A percentile compares a stretch with the other conserved stretches of the same genome.
phyloP scores from a whole-genome alignment of 208 protist genomes.

The Borovskyia barvae region DNA sequence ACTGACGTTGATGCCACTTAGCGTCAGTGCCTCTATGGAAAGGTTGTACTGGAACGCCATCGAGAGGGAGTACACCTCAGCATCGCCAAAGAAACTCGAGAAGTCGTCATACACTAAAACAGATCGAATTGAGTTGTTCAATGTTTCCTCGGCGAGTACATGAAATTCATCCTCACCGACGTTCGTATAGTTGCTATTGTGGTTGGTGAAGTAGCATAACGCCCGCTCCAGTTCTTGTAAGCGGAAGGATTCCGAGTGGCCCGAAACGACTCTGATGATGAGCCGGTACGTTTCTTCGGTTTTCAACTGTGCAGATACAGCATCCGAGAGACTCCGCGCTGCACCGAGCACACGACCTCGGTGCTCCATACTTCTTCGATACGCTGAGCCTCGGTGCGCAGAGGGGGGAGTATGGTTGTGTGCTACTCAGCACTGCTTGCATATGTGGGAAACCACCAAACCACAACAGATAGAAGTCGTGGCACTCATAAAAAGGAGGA shows the following conservation, averaged over 20 bases:
- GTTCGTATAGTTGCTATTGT: slow-evolving; percentile 82
- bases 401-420: too few relatives aligned
- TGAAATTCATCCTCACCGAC: slow-evolving; percentile 69
- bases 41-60: slow-evolving; percentile 85
- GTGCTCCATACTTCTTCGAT: slow-evolving; percentile 21
- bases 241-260: slow-evolving; percentile 35
- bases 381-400: too few relatives aligned
- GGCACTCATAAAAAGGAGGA: too few relatives aligned
- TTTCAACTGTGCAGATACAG: slow-evolving; percentile 29
- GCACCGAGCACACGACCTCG: slow-evolving; percentile 71
- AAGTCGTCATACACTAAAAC: slow-evolving; percentile 84
- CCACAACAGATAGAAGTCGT: too few relatives aligned
- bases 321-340: slow-evolving; percentile 56
- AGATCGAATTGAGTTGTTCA: slow-evolving; percentile 84
- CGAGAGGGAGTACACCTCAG: slow-evolving; percentile 74
- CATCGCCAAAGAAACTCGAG: slow-evolving; percentile 62
- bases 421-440: too few relatives aligned
- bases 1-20: slow-evolving; percentile 80
- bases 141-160: slow-evolving; percentile 66
- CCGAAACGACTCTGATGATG: slow-evolving; percentile 33
- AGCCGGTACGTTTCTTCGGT: slow-evolving; percentile 31
- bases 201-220: slow-evolving; percentile 65
- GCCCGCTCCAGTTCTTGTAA: slow-evolving; percentile 59
- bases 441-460: too few relatives aligned
- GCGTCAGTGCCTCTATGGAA: slow-evolving; percentile 78